phyloP scores from a whole-genome alignment of 441 rosid genomes.

The Erysimum pusillum region DNA sequence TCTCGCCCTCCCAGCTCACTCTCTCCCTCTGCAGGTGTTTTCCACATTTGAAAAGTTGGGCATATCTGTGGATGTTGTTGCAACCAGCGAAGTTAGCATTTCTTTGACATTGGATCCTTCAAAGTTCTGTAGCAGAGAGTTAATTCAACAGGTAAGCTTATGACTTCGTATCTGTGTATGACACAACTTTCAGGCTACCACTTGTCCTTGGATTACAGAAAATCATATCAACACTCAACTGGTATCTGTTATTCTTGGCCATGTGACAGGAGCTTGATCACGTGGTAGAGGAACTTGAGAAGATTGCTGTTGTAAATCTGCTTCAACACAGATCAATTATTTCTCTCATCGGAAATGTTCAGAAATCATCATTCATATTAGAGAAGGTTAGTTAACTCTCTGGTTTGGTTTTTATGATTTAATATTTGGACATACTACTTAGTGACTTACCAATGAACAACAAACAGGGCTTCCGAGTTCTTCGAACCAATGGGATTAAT shows the following conservation, averaged over 20 bases:
- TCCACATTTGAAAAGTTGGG: slow-evolving; percentile 25
- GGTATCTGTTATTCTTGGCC: slow-evolving; percentile 16
- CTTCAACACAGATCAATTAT: slow-evolving; percentile 86
- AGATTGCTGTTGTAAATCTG: slow-evolving; percentile 83
- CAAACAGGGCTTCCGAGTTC: slow-evolving; percentile 77
- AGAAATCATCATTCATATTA: slow-evolving; percentile 81
- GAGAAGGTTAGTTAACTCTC: slow-evolving; percentile 68
- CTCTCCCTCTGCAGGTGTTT: slow-evolving; percentile 5
- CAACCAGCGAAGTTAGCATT: slow-evolving; percentile 25
- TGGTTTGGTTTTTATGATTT: slow-evolving; percentile 4
- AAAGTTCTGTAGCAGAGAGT: slow-evolving; percentile 14
- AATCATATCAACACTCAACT: slow-evolving; percentile 1
- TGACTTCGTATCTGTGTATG: slow-evolving; percentile 5
- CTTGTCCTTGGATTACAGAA: background rate
- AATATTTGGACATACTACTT: background rate
- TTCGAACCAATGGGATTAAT: slow-evolving; percentile 77
- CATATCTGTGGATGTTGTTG: slow-evolving; percentile 20
- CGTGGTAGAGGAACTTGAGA: slow-evolving; percentile 88
- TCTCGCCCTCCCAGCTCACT: slow-evolving; percentile 1
- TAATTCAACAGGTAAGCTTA: slow-evolving; percentile 17
- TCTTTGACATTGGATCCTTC: slow-evolving; percentile 22
- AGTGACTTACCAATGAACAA: slow-evolving; percentile 20
- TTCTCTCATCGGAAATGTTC: slow-evolving; percentile 90
- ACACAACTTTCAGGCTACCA: background rate
- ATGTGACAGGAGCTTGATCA: slow-evolving; percentile 79